Evolutionary conservation across 495 filamentous ascomycete genomes (phyloP).

Genomic region (Trichoderma asperelloides): DNA sequence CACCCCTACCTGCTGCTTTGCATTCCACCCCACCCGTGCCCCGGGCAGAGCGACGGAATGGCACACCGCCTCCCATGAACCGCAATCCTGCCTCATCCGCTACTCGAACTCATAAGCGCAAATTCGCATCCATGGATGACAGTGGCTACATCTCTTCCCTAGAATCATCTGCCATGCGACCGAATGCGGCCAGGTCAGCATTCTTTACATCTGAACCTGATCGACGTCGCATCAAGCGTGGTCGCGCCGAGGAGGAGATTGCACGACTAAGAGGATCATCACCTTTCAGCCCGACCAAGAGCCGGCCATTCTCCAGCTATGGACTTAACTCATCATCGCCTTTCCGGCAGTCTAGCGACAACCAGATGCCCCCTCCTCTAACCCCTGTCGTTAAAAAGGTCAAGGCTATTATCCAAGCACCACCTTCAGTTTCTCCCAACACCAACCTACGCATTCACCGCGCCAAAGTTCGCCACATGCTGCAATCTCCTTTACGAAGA

Average conservation of each 20-base stretch:
- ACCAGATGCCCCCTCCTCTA: slow-evolving; percentile 66
- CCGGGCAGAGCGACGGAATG: slow-evolving; percentile 52
- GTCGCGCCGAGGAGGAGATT: slow-evolving; percentile 90
- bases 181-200: slow-evolving; percentile 44
- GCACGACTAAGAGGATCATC: slow-evolving; percentile 86
- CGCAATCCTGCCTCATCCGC: slow-evolving; percentile 50
- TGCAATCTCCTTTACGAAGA: slow-evolving; percentile 76
- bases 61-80: slow-evolving; percentile 65
- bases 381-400: slow-evolving; percentile 76
- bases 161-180: slow-evolving; percentile 84
- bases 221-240: slow-evolving; percentile 70
- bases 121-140: slow-evolving; percentile 71
- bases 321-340: slow-evolving; percentile 44
- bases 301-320: slow-evolving; percentile 38
- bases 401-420: slow-evolving; percentile 70
- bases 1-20: slow-evolving; percentile 46
- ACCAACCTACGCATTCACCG: slow-evolving; percentile 92
- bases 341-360: slow-evolving; percentile 49
- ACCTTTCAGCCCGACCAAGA: slow-evolving; percentile 80
- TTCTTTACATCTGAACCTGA: slow-evolving; percentile 32
- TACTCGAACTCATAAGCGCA: slow-evolving; percentile 57
- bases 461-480: slow-evolving; percentile 73
- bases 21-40: slow-evolving; percentile 86
- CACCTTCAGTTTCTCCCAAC: slow-evolving; percentile 83
- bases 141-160: slow-evolving; percentile 96